These are phyloP conservation scores for Fusarium sp. DNA, from an alignment of 2,329 filamentous ascomycete genomes.

Conservation along the genomic window DNA sequence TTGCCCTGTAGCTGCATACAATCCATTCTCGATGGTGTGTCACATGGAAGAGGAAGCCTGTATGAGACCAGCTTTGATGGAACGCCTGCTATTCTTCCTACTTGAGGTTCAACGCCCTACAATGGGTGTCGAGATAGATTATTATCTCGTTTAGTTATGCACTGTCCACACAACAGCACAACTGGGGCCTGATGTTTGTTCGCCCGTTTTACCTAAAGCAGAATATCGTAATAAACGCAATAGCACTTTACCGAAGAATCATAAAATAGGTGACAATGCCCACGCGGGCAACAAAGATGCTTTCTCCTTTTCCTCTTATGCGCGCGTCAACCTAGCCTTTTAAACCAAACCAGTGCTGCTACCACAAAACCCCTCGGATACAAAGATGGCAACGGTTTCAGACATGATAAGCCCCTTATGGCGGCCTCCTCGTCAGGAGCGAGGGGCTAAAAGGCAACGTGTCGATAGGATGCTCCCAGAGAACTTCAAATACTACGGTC, in stretches of 20 bases:
- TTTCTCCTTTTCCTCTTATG: not conserved
- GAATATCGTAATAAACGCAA: not conserved
- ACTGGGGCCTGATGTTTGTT: not conserved
- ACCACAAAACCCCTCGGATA: not conserved
- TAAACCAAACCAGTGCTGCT: too few relatives aligned
- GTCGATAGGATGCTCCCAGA: not conserved
- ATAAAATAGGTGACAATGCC: not conserved
- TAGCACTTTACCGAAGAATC: not conserved
- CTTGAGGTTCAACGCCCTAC: not conserved
- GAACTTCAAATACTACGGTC: constrained; percentile 15
- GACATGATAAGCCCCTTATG: not conserved
- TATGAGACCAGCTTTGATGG: too few relatives aligned
- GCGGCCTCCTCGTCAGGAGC: not conserved
- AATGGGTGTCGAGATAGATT: not conserved
- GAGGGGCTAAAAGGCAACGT: not conserved
- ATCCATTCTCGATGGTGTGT: too few relatives aligned
- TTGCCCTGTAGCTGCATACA: not conserved
- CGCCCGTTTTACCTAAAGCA: not conserved
- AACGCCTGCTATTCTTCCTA: not conserved
- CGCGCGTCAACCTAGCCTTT: not conserved
- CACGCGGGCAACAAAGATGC: not conserved
- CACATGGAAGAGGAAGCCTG: too few relatives aligned
- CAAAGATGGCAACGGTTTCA: constrained; percentile 1
- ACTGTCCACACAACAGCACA: not conserved
- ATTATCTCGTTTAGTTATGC: not conserved